Conservation (phyloP, 2,329 filamentous ascomycete genomes). For the Stachybotrys chartarum region DNA sequence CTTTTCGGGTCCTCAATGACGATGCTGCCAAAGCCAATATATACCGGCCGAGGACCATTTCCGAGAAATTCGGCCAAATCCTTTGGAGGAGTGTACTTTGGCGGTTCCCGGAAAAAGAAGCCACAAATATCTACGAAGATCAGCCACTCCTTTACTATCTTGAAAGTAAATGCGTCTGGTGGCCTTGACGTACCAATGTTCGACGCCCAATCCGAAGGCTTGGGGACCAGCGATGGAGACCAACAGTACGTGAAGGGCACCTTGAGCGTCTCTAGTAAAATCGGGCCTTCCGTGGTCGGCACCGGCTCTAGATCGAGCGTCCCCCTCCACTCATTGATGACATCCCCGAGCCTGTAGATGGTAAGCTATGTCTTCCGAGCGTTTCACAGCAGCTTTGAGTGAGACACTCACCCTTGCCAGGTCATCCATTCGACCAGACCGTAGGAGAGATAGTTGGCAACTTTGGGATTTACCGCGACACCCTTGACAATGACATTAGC, state of each 20-base stretch:
- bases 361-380: neutral
- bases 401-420: neutral
- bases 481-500: neutral
- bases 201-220: conserved; percentile 57
- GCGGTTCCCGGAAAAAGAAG: conserved; percentile 55
- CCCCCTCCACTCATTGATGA: conserved; percentile 50
- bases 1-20: conserved; percentile 61
- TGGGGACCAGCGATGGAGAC: conserved; percentile 60
- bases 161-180: neutral
- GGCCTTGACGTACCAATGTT: conserved; percentile 38
- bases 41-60: conserved; percentile 52
- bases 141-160: conserved; percentile 29
- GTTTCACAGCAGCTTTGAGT: neutral
- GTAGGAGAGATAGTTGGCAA: neutral
- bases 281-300: conserved; percentile 56
- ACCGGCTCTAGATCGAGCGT: neutral
- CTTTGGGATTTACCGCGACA: neutral
- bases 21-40: conserved; percentile 68
- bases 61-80: conserved; percentile 49
- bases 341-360: conserved; percentile 44
- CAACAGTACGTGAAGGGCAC: conserved; percentile 76
- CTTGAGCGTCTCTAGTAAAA: conserved; percentile 57
- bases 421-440: neutral
- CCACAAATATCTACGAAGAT: conserved; percentile 43
- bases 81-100: conserved; percentile 44